Base-by-base conservation (phyloP, 805 yeast species). In the Suhomyces tanzawaensis region DNA sequence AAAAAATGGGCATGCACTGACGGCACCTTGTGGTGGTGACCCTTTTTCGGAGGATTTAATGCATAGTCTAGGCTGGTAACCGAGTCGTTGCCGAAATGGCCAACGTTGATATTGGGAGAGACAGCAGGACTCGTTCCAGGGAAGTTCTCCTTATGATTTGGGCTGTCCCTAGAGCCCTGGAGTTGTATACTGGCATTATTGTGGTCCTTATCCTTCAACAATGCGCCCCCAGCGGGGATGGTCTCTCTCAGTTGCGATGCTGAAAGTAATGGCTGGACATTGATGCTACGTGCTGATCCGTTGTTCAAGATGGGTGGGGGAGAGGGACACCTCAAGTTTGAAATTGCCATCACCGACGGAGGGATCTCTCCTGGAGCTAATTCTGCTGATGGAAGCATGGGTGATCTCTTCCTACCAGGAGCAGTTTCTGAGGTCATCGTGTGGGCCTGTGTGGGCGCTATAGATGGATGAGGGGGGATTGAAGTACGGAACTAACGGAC, bases 1-100 rank as follows among this genome's bases (percentile, higher is more conserved):
- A 73, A 75, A 55, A 85, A 85, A 60, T 85, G 95, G 0, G 93
- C 89, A 60, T 85, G 95, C 45, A 82, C 81, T 1, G 85, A 74
- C 13, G 84, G 72, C 15, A 74, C 55, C 55, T 78, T 74, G 48
- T 76, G 75, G 51, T 76, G 83, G 2, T 45, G 33, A 24, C 52
- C 46, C 7, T 52, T 56, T 11, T 36, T 47, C 4, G 73, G 72
- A 3, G 70, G 68, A 25, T 49, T 49, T 22, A 44, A 28, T 2
- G 52, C 39, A 40, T 50, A 55, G 40, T 65, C 64, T 26, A 64
- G 46, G 21, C 57, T 50, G 5, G 51, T 27, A 13, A 41, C 27
- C 3, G 64, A 55, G 26, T 47, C 49, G 36, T 49, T 50, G 3
- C 18, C 29, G 4, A 29, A 15, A 14, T 24, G n/a, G 27, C 13